A percentile compares a stretch with the other conserved stretches of the same genome.
These are phyloP conservation scores for Phaeotremella fagi DNA, from an alignment of 768 basidiomycete species.

Conservation along the genomic window DNA sequence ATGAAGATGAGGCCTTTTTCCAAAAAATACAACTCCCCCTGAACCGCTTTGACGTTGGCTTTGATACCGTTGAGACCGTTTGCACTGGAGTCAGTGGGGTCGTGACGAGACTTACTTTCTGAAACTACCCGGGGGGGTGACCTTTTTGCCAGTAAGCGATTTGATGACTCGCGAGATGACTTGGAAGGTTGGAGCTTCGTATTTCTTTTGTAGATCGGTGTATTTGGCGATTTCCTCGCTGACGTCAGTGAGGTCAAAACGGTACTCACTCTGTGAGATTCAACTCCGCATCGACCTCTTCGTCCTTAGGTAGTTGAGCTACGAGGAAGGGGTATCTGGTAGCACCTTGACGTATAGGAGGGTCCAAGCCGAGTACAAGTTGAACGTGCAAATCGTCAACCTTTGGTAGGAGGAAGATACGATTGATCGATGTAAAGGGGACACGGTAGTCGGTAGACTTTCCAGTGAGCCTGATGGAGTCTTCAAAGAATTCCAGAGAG, in stretches of 20 bases:
- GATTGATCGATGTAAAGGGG: conserved; percentile 76
- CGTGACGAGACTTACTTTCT: conserved; percentile 58
- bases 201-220: conserved; percentile 82
- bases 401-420: conserved; percentile 88
- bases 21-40: conserved; percentile 95
- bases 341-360: conserved; percentile 94
- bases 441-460: conserved; percentile 99
- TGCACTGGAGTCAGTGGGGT: conserved; percentile 58
- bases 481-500: conserved; percentile 96
- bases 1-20: conserved; percentile 98
- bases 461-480: conserved; percentile 89
- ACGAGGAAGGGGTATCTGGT: conserved; percentile 96
- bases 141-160: conserved; percentile 82
- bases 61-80: conserved; percentile 93
- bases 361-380: conserved; percentile 89
- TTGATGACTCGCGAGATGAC: conserved; percentile 93
- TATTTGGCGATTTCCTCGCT: conserved; percentile 52
- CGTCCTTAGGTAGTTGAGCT: conserved; percentile 95
- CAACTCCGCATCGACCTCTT: conserved; percentile 91
- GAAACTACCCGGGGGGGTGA: conserved; percentile 79
- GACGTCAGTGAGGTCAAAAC: not conserved
- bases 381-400: conserved; percentile 87
- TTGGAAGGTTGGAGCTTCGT: conserved; percentile 91
- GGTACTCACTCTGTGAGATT: conserved; percentile 84
- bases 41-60: conserved; percentile 91